Base-by-base conservation (phyloP, 2,329 filamentous ascomycete genomes). In the Didymosphaeria variabile region DNA sequence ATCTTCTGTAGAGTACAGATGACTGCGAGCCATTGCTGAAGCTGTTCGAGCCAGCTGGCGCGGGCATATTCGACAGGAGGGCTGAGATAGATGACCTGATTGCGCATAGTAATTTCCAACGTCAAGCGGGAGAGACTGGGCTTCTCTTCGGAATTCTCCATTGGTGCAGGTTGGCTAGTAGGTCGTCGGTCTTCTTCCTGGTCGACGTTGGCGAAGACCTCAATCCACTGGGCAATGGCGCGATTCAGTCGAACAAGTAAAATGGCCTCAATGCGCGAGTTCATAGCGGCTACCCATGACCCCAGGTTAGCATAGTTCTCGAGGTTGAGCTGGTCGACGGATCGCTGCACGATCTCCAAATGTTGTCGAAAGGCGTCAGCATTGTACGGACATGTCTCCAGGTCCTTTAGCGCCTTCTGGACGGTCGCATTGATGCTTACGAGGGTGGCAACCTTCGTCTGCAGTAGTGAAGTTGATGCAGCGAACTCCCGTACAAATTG, bases 401-500 rank as follows among this genome's bases (percentile, higher is more conserved):
- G 84, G 69, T 98, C 94, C 36, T 88, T 85, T 63, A 97, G 82
- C 0, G 93, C 91, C 73, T 93, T 93, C 71, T 97, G 92, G 23
- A 90, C 86, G 26, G 86, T 93, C n/a, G 90, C 84, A 72, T 97
- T 90, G 66, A 97, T 96, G 6, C 88, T 87, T 46, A 88, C 85
- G 54, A 99, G 83, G 0, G 91, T 91, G 12, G 89, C 85, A 0
- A 94, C 93, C 81, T 99, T 99, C 59, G 85, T 87, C 78, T 99
- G 95, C 1, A 99, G 85, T 17, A 95, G 85, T 0, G 93, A 94
- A 6, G 97, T 93, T 0, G 94, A 90, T 1, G 89, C 87, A 40
- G 93, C 94, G 72, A 99, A 97, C 70, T 97, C 93, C 34, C 94
- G 91, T 52, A 99, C 94, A 75, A 98, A 99, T 74, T 97, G 91